Evolutionary conservation across 495 filamentous ascomycete species (phyloP).

Genomic region (Apiosordaria backusii): DNA sequence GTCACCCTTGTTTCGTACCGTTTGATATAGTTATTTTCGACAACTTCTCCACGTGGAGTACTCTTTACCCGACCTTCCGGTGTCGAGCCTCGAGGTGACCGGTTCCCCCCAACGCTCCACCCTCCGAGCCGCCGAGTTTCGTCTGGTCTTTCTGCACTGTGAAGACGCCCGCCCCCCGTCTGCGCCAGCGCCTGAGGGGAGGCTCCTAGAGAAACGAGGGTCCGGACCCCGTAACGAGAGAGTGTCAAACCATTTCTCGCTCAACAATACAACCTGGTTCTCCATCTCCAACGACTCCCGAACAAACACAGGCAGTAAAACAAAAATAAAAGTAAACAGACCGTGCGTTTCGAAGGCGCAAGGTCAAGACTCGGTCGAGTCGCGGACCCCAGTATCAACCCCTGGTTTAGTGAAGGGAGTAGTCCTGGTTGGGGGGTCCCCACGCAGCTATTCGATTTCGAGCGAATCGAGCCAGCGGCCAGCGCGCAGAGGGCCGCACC

Average conservation of each 20-base stretch:
- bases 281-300: not conserved
- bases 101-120: not conserved
- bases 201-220: not conserved
- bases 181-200: not conserved
- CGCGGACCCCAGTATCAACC: conserved; percentile 7
- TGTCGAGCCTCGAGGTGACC: not conserved
- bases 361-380: not conserved
- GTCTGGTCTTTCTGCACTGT: not conserved
- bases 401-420: not conserved
- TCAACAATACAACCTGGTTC: not conserved
- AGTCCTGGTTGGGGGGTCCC: conserved; percentile 2
- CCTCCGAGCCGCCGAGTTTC: not conserved
- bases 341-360: not conserved
- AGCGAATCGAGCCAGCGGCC: conserved; percentile 9
- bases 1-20: too few relatives aligned
- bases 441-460: conserved; percentile 11
- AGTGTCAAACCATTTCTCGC: not conserved
- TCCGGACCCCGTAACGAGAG: not conserved
- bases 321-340: conserved; percentile 3
- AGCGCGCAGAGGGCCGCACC: conserved; percentile 4
- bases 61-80: not conserved
- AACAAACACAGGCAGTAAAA: not conserved
- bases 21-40: not conserved
- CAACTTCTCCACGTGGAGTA: not conserved
- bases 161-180: not conserved